Evolutionary conservation across 805 yeast species (phyloP), one percentile per base, ranked within the genome.

Genomic region (Candida sanyiensis): DNA sequence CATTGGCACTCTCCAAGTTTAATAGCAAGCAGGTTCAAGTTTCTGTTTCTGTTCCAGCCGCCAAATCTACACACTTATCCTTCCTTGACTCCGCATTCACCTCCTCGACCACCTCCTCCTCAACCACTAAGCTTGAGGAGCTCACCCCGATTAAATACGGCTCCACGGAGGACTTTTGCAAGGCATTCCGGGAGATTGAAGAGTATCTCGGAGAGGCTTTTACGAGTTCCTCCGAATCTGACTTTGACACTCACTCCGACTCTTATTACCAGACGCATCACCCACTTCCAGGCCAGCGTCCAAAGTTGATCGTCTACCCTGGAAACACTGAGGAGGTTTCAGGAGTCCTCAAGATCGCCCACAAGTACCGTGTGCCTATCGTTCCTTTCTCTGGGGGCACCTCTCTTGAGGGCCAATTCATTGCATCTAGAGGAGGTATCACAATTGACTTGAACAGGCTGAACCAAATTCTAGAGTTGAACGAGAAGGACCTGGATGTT

Each of bases 301-400:
- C 94, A 6, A 48, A 60, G 24, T 65, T 75, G 18, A 67, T 84
- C 4, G 70, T 75, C 2, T 83, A 71, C 50, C 89, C 90, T 1
- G 69, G 67, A 23, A 61, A 72, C 42, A 80, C 88, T 0, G 77
- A 79, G 43, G 77, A 83, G 44, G 87, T 84, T 0, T 76, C 86
- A 0, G 58, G 64, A 16, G 68, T 84, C 10, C 61, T 83, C 62
- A 76, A 75, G 48, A 62, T 81, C 6, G 77, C 84, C 39, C 77
- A 81, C 51, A 65, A 71, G 45, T 70, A 75, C 52, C 62, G 58
- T 26, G 69, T 84, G 3, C 90, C 94, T 5, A 76, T 83, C 40
- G 77, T 84, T n/a, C 88, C 93, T 2, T 81, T 62, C 42, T 73
- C 86, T 1, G 94, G 93, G 8, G 86, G 86, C 22, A 77, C 93